These are phyloP conservation scores for Moesziomyces globuligerus DNA, from an alignment of 1,284 basidiomycete species.

Conservation along the genomic window DNA sequence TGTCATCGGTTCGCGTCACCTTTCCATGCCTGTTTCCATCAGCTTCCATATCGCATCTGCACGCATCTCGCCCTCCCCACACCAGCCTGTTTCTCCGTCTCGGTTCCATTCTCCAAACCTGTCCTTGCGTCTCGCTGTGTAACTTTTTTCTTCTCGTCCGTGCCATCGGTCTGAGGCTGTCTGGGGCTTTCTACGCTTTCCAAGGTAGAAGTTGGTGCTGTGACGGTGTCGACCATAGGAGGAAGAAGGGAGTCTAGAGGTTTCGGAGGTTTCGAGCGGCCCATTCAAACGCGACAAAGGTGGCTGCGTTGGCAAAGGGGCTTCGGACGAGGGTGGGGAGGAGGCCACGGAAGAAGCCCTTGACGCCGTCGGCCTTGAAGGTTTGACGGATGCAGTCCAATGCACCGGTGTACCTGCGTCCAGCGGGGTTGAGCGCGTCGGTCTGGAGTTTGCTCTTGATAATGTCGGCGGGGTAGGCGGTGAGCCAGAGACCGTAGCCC, in stretches of 20 bases:
- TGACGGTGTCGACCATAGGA: no score
- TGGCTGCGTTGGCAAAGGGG: conserved; percentile 65
- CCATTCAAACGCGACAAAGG: conserved; percentile 64
- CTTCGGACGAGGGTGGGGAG: conserved; percentile 85
- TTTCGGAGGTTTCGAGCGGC: conserved; percentile 35
- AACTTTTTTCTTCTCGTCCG: neutral
- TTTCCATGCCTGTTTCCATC: no score
- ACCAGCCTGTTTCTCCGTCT: no score
- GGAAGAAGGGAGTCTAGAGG: conserved; percentile 10
- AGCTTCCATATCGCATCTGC: no score
- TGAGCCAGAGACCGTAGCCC: conserved; percentile 41
- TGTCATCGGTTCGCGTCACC: no score
- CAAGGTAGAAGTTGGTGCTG: no score
- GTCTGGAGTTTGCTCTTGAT: conserved; percentile 96
- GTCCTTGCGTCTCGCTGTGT: neutral
- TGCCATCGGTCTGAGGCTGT: no score
- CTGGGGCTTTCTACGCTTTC: no score
- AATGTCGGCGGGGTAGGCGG: conserved; percentile 93
- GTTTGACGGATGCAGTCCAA: conserved; percentile 84
- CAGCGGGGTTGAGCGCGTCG: conserved; percentile 72
- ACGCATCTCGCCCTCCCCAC: no score
- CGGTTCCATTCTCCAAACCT: neutral
- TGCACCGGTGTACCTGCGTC: conserved; percentile 79
- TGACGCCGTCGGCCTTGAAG: conserved; percentile 81
- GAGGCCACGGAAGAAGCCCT: conserved; percentile 88